Percentiles rank a stretch among this genome's conserved stretches.
Evolutionary conservation across 495 filamentous ascomycete genomes (phyloP).

Genomic region (Penicillium daleae): DNA sequence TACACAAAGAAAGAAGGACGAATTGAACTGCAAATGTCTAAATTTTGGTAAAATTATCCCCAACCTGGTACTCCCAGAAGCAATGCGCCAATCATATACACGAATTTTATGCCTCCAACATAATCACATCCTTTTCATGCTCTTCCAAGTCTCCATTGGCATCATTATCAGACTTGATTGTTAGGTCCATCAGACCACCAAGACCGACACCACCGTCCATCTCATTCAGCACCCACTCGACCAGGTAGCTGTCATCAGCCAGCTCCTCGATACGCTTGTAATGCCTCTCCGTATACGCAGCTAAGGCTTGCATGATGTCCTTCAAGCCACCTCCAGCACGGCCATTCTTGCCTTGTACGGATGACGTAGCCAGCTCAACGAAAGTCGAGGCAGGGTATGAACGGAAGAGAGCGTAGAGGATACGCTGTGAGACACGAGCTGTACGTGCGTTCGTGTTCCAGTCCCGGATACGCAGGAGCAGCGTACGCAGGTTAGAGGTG

Average conservation of each 20-base stretch:
- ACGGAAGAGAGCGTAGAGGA: constrained; percentile 78
- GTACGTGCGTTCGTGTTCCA: constrained; percentile 96
- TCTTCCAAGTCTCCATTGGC: constrained; percentile 34
- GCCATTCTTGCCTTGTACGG: constrained; percentile 38
- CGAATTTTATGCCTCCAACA: constrained; percentile 43
- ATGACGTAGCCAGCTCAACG: constrained; percentile 59
- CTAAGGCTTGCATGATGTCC: constrained; percentile 81
- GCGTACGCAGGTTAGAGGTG: constrained; percentile 77
- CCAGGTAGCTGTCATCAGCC: constrained; percentile 90
- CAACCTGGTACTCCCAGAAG: constrained; percentile 27
- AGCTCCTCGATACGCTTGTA: constrained; percentile 85
- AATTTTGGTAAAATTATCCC: constrained; percentile 18
- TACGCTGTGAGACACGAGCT: constrained; percentile 80
- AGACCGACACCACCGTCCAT: constrained; percentile 75
- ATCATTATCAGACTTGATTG: constrained; percentile 9
- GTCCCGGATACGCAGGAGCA: constrained; percentile 81
- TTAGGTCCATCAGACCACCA: constrained; percentile 38
- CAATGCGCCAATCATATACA: constrained; percentile 38
- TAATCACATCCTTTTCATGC: constrained; percentile 51
- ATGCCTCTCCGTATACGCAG: constrained; percentile 88
- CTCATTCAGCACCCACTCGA: constrained; percentile 88
- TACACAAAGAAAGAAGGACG: not conserved
- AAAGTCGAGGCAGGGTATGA: constrained; percentile 76
- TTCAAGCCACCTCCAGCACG: constrained; percentile 67
- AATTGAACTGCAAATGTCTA: constrained; percentile 1